phyloP scores from a whole-genome alignment of 257 asterid species.

The Solanum virginianum region DNA sequence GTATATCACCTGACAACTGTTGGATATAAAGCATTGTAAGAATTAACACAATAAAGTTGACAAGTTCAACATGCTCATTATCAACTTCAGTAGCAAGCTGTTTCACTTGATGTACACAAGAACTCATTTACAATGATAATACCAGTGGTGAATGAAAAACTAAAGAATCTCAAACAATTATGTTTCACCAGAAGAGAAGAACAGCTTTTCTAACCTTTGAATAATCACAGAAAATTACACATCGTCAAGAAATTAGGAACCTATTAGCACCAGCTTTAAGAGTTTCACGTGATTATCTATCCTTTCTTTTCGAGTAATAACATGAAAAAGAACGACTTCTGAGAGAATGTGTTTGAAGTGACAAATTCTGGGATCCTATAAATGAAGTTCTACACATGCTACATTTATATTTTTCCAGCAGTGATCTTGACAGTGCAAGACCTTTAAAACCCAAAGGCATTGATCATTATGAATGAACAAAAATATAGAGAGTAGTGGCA shows the following conservation, averaged over 20 bases:
- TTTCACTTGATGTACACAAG: neutral
- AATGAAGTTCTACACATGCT: neutral
- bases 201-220: neutral
- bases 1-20: conserved; percentile 85
- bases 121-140: neutral
- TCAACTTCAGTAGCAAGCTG: neutral
- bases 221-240: neutral
- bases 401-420: neutral
- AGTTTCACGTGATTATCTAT: neutral
- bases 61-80: neutral
- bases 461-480: neutral
- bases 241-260: neutral
- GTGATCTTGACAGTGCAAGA: neutral
- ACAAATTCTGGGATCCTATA: neutral
- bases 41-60: neutral
- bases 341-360: neutral
- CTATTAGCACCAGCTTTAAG: neutral
- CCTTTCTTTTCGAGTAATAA: neutral
- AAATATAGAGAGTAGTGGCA: neutral
- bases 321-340: neutral
- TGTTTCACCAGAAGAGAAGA: neutral
- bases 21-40: neutral
- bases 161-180: neutral
- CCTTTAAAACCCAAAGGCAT: neutral
- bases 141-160: neutral